Conservation (phyloP, 2,329 filamentous ascomycete genomes). For the Stachybotrys chlorohalonatus region DNA sequence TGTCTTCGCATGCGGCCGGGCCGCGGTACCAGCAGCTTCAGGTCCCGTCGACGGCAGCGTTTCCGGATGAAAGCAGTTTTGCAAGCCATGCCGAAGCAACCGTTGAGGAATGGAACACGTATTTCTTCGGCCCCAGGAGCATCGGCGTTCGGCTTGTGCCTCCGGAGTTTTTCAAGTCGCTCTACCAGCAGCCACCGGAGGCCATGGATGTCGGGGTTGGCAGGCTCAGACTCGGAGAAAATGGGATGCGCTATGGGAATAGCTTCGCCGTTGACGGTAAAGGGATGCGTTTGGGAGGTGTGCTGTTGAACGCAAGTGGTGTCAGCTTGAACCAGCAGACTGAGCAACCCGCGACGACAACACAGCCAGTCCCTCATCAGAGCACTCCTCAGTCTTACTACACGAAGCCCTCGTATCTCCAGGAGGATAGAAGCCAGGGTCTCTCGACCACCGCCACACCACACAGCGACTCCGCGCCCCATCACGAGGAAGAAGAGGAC, state of each 20-base stretch:
- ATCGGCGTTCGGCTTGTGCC: conserved; percentile 28
- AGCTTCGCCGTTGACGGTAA: conserved; percentile 31
- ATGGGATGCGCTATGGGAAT: conserved; percentile 32
- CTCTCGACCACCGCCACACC: too few relatives aligned
- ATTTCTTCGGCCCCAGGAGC: conserved; percentile 44
- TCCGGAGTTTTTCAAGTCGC: conserved; percentile 4
- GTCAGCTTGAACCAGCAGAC: not conserved
- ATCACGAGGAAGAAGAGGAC: not conserved
- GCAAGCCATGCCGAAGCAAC: conserved; percentile 26
- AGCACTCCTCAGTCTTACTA: not conserved
- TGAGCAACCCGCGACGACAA: not conserved
- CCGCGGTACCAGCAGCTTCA: not conserved
- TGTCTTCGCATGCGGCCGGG: not conserved
- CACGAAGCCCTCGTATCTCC: not conserved
- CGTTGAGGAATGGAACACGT: conserved; percentile 46
- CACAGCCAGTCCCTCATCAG: not conserved
- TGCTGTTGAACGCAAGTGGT: not conserved
- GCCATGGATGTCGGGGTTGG: conserved; percentile 8
- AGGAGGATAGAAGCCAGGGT: not conserved
- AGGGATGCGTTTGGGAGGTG: conserved; percentile 20
- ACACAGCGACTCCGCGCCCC: too few relatives aligned
- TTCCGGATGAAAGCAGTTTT: not conserved
- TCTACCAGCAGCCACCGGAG: not conserved
- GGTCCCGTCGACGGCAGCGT: not conserved
- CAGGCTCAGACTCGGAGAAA: conserved; percentile 30